phyloP scores from a whole-genome alignment of 345 rosid genomes.

The Hibiscus syriacus region DNA sequence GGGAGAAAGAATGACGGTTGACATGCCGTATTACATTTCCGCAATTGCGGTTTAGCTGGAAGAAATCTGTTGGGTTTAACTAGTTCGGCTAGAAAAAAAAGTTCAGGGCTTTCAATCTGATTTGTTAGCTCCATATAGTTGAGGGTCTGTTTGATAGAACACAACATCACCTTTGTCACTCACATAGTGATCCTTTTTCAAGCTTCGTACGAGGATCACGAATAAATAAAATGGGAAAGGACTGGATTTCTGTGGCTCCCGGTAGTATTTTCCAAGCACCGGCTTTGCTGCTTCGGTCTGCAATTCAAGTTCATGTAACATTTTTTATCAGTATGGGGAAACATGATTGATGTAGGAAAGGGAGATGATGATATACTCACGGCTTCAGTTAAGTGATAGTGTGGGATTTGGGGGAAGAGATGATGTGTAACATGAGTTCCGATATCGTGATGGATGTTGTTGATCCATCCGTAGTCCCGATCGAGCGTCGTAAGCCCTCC shows the following conservation, averaged over 20 bases:
- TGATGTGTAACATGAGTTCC: slow-evolving; percentile 95
- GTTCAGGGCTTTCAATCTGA: slow-evolving; percentile 23
- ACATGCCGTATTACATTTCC: not conserved
- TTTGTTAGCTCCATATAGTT: slow-evolving; percentile 22
- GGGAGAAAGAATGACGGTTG: not conserved
- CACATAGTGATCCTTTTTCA: slow-evolving; percentile 66
- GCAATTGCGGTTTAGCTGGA: not conserved
- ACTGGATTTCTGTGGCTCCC: slow-evolving; percentile 68
- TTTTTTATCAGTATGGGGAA: not conserved
- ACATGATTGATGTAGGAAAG: not conserved
- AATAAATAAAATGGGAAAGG: slow-evolving; percentile 63
- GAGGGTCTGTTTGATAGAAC: slow-evolving; percentile 53
- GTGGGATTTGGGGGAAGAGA: slow-evolving; percentile 96
- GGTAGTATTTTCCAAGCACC: slow-evolving; percentile 70
- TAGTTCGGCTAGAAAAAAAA: not conserved
- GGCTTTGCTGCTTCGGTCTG: slow-evolving; percentile 88
- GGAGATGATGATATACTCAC: slow-evolving; percentile 29
- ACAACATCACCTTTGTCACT: slow-evolving; percentile 68
- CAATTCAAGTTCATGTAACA: not conserved
- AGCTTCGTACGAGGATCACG: slow-evolving; percentile 41
- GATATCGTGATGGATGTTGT: slow-evolving; percentile 89
- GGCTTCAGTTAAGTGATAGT: slow-evolving; percentile 83
- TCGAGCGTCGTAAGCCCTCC: slow-evolving; percentile 93
- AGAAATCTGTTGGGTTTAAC: not conserved
- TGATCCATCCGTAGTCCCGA: slow-evolving; percentile 78